Evolutionary conservation across 2,329 filamentous ascomycete genomes (phyloP), one percentile per base, ranked within the genome.

Genomic region (Colletotrichum caudatum): DNA sequence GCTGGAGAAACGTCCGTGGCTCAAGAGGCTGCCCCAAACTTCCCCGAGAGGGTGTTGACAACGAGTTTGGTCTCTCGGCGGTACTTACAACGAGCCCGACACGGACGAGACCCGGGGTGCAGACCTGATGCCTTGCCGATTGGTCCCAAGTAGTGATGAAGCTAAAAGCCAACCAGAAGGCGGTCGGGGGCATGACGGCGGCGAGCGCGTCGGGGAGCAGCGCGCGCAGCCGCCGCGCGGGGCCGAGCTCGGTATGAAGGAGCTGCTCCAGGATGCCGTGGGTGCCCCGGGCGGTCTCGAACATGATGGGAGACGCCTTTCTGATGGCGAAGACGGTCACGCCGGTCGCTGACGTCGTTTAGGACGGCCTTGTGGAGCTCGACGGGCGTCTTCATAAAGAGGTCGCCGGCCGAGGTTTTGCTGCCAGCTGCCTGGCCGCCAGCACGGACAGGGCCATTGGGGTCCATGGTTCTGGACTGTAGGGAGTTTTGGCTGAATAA

Each of bases 401-500:
- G 54, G 1, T 57, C 54, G 11, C 53, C 33, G 1, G 35, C 53
- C 9, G 35, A 8, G 26, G 33, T 9, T 14, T 20, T 37, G 20
- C 20, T 6, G 14, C 9, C 7, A 6, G 5, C 50, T 4, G 3
- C 26, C 23, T 18, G 5, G 50, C 16, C 23, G 16, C 26, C 14
- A 26, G 26, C 50, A 29, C 5, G 7, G 26, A 14, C 16, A 16
- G 23, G 3, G 3, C 7, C 6, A 11, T 37, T 37, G 54, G 54
- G 12, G 20, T 16, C 12, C 54, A 57, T 57, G 54, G 11, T 57
- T 8, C 54, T 56, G 20, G 20, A 5, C 9, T 1, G 20, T 7
- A 2, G 1, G n/a, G 1, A 9, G 4, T 18, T 20, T 20, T 16
- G 12, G 5, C 11, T 39, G 5, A 0, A 16, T 29, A 16, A 7